Evolutionary conservation across 768 basidiomycete species (phyloP).

Genomic region (Paxillus involutus): DNA sequence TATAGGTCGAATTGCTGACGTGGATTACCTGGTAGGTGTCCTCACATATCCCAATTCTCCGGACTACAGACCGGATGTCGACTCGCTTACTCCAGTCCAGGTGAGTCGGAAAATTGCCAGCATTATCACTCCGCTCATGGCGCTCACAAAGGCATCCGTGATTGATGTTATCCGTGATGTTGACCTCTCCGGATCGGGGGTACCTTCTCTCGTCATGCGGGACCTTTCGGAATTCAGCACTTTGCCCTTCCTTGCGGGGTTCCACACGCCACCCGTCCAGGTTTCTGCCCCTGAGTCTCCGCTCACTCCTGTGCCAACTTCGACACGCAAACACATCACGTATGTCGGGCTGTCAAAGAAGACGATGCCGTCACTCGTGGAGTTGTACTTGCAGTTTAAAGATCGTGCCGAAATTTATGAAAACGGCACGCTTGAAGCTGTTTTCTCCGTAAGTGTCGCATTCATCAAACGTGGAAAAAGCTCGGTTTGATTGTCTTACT

Average conservation of each 20-base stretch:
- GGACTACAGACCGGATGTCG: conserved; percentile 88
- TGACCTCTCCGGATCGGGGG: conserved; percentile 59
- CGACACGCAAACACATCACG: conserved; percentile 66
- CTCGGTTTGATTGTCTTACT: neutral
- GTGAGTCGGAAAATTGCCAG: conserved; percentile 34
- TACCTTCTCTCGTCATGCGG: conserved; percentile 71
- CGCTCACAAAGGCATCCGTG: conserved; percentile 55
- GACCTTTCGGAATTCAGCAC: conserved; percentile 87
- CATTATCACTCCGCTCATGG: conserved; percentile 1
- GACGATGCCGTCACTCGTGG: conserved; percentile 79
- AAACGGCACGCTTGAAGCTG: conserved; percentile 82
- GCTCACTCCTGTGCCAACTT: conserved; percentile 2
- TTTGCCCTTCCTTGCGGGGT: conserved; percentile 83
- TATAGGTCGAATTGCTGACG: neutral
- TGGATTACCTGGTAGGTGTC: conserved; percentile 49
- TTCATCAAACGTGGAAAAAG: no score
- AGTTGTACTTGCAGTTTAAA: conserved; percentile 73
- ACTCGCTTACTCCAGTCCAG: conserved; percentile 78
- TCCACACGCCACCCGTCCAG: conserved; percentile 45
- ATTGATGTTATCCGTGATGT: conserved; percentile 69
- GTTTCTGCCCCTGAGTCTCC: conserved; percentile 11
- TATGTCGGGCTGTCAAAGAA: conserved; percentile 91
- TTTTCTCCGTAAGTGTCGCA: conserved; percentile 60
- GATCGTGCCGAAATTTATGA: conserved; percentile 60
- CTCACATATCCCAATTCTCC: conserved; percentile 80